Evolutionary conservation across 352 stramenopile genomes (phyloP).

Genomic region (Globisporangium splendens): DNA sequence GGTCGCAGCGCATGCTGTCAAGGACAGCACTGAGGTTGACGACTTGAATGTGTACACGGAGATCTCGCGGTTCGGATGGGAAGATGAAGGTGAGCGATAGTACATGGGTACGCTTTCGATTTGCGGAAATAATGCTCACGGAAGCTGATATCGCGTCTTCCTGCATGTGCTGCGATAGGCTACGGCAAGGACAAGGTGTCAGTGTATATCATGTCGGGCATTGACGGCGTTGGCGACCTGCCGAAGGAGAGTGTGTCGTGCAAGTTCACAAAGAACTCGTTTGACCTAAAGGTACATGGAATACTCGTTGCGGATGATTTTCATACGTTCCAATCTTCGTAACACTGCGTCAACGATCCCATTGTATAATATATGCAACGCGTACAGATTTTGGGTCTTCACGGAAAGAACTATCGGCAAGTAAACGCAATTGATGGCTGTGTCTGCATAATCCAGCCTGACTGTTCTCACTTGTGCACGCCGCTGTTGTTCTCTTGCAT

Average conservation of each 20-base stretch:
- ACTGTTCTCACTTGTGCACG: background rate
- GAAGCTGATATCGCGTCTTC: background rate
- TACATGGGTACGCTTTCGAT: background rate
- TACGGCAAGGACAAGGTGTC: constrained; percentile 83
- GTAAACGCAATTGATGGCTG: background rate
- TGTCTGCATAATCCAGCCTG: background rate
- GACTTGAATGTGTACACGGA: constrained; percentile 74
- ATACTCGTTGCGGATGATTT: too few relatives aligned
- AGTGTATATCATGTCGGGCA: constrained; percentile 79
- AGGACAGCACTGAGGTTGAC: constrained; percentile 9
- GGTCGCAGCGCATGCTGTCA: constrained; percentile 19
- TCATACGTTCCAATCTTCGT: too few relatives aligned
- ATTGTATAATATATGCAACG: too few relatives aligned
- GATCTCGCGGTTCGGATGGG: constrained; percentile 84
- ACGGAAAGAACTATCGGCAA: constrained; percentile 73
- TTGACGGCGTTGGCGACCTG: constrained; percentile 73
- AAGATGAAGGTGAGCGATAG: constrained; percentile 57
- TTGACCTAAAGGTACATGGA: constrained; percentile 81
- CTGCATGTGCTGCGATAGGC: constrained; percentile 17
- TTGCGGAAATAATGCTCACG: background rate
- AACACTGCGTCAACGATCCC: too few relatives aligned
- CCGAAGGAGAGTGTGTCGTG: constrained; percentile 72
- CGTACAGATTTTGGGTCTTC: constrained; percentile 50
- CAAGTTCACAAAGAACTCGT: constrained; percentile 75
- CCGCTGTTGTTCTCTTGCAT: background rate